Evolutionary conservation across 2,329 filamentous ascomycete species (phyloP).

Genomic region (Exserohilum rostratum): DNA sequence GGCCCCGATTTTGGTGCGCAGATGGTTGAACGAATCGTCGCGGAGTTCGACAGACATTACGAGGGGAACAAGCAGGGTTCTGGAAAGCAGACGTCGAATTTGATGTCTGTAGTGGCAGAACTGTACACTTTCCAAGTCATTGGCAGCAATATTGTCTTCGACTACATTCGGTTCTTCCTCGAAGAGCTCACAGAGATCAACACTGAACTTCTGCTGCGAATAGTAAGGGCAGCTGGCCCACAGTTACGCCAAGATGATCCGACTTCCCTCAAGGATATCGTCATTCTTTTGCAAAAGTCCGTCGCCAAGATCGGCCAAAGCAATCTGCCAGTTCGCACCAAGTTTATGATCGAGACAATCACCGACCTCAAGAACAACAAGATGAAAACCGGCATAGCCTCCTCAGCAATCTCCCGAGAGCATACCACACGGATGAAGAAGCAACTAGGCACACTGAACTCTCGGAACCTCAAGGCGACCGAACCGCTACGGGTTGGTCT

Average conservation of each 20-base stretch:
- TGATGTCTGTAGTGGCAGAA: slow-evolving; percentile 82
- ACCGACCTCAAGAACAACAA: slow-evolving; percentile 94
- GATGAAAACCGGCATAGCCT: slow-evolving; percentile 74
- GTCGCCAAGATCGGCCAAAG: slow-evolving; percentile 70
- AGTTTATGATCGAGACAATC: slow-evolving; percentile 97
- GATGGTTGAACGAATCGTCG: slow-evolving; percentile 77
- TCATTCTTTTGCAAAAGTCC: slow-evolving; percentile 75
- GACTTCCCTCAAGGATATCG: slow-evolving; percentile 85
- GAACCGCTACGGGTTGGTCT: slow-evolving; percentile 84
- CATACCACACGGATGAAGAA: slow-evolving; percentile 91
- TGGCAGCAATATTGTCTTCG: slow-evolving; percentile 82
- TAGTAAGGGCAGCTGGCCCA: slow-evolving; percentile 79
- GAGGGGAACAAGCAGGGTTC: slow-evolving; percentile 47
- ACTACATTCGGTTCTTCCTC: slow-evolving; percentile 83
- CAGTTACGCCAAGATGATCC: slow-evolving; percentile 89
- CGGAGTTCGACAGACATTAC: slow-evolving; percentile 73
- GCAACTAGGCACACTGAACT: slow-evolving; percentile 77
- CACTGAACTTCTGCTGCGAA: slow-evolving; percentile 83
- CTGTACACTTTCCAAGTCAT: slow-evolving; percentile 93
- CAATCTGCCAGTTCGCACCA: slow-evolving; percentile 83
- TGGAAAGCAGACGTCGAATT: slow-evolving; percentile 70
- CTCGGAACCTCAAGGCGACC: slow-evolving; percentile 69
- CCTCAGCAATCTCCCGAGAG: slow-evolving; percentile 75
- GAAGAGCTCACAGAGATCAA: slow-evolving; percentile 79
- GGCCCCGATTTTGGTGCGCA: slow-evolving; percentile 91